phyloP scores from a whole-genome alignment of 2,329 filamentous ascomycete genomes.

The Byssochlamys sp. region DNA sequence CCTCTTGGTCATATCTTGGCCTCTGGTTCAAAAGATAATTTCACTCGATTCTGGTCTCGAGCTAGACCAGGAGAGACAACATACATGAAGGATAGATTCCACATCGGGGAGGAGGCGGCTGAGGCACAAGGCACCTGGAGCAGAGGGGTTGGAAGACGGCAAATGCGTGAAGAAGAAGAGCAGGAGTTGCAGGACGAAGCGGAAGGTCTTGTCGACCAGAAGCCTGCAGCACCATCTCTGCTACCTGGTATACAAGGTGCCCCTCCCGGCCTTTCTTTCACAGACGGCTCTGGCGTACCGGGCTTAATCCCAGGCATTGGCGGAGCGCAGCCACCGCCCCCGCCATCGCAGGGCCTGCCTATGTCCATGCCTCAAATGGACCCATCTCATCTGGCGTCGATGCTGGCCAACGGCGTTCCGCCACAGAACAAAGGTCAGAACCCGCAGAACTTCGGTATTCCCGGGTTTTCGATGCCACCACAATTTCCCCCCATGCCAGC shows the following conservation, averaged over 20 bases:
- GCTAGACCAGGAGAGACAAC: conserved; percentile 78
- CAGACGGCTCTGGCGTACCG: conserved; percentile 34
- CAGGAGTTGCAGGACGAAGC: conserved; percentile 88
- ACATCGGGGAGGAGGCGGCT: conserved; percentile 86
- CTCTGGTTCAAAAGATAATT: conserved; percentile 90
- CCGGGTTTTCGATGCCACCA: conserved; percentile 31
- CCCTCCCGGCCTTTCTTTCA: conserved; percentile 41
- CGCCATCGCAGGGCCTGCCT: conserved; percentile 16
- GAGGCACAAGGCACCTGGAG: conserved; percentile 94
- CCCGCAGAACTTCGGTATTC: conserved; percentile 25
- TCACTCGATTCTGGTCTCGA: conserved; percentile 93
- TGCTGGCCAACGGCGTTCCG: conserved; percentile 39
- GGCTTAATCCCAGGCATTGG: conserved; percentile 41
- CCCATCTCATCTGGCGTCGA: conserved; percentile 31
- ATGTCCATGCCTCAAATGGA: conserved; percentile 41
- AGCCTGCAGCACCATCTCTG: conserved; percentile 50
- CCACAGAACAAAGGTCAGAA: conserved; percentile 14
- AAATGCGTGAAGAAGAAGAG: conserved; percentile 84
- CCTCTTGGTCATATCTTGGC: conserved; percentile 90
- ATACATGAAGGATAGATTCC: conserved; percentile 80
- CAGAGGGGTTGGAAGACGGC: conserved; percentile 63
- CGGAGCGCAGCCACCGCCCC: conserved; percentile 30
- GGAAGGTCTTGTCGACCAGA: conserved; percentile 85
- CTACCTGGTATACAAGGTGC: conserved; percentile 47
- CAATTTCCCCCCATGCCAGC: conserved; percentile 42